Percentiles rank a stretch among this genome's conserved stretches.
Conservation (phyloP, 352 stramenopile species). For the Pythium aphanidermatum region DNA sequence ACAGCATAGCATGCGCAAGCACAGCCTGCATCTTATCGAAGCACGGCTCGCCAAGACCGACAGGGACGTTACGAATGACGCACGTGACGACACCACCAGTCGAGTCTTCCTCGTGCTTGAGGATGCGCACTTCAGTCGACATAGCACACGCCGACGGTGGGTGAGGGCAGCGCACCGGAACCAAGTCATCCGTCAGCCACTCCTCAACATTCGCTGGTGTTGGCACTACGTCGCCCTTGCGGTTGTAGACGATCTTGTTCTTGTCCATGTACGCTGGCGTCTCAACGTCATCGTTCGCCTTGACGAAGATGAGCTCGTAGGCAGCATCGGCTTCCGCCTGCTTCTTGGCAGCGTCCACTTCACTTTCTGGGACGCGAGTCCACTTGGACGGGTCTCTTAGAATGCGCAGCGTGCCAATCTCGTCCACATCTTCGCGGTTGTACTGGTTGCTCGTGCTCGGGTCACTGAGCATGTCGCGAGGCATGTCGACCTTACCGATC, state of each 20-base stretch:
- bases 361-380: constrained; percentile 31
- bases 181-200: constrained; percentile 80
- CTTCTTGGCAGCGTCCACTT: constrained; percentile 29
- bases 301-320: constrained; percentile 75
- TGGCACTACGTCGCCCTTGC: constrained; percentile 54
- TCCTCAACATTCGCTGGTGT: constrained; percentile 44
- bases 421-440: constrained; percentile 82
- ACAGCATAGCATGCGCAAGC: constrained; percentile 98
- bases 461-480: constrained; percentile 55
- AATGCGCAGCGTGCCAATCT: constrained; percentile 74
- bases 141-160: constrained; percentile 90
- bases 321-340: constrained; percentile 54
- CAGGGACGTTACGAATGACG: constrained; percentile 94
- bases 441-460: constrained; percentile 49
- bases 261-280: constrained; percentile 91
- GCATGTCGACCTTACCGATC: constrained; percentile 85
- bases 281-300: constrained; percentile 38
- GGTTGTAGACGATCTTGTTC: constrained; percentile 89
- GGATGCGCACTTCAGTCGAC: constrained; percentile 92
- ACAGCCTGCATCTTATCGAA: constrained; percentile 99
- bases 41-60: constrained; percentile 95
- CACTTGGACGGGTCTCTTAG: constrained; percentile 65
- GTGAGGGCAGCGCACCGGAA: constrained; percentile 94
- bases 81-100: constrained; percentile 95
- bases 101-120: constrained; percentile 88